Conservation (phyloP, 2,329 filamentous ascomycete species). For the Kalaharituber pfeilii region DNA sequence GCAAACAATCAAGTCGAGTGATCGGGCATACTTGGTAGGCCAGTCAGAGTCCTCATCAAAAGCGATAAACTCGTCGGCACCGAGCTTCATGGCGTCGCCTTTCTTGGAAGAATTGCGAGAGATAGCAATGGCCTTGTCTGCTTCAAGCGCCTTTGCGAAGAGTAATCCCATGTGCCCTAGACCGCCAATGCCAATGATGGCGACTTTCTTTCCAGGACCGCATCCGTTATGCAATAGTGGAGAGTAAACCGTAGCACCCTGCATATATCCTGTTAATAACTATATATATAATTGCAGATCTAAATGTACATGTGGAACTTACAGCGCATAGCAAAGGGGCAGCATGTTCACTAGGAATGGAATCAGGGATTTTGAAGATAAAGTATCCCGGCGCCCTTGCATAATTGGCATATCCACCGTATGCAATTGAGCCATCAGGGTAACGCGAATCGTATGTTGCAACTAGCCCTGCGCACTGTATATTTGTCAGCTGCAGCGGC, state of each 20-base stretch:
- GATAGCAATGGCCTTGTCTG: slow-evolving; percentile 47
- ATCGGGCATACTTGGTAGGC: slow-evolving; percentile 36
- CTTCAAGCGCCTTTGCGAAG: slow-evolving; percentile 52
- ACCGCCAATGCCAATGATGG: slow-evolving; percentile 55
- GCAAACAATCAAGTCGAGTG: slow-evolving; percentile 42
- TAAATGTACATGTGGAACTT: too few species aligned
- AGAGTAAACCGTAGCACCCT: slow-evolving; percentile 53
- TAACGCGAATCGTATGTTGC: slow-evolving; percentile 45
- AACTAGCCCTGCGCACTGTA: slow-evolving; percentile 29
- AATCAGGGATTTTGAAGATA: slow-evolving; percentile 40
- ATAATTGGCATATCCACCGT: slow-evolving; percentile 40
- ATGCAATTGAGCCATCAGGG: slow-evolving; percentile 42
- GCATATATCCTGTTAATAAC: too few species aligned
- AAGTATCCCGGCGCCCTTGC: slow-evolving; percentile 18
- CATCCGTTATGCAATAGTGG: slow-evolving; percentile 49
- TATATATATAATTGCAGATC: too few species aligned
- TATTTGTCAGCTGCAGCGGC: too few species aligned
- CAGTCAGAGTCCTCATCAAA: slow-evolving; percentile 41
- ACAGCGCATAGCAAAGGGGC: slow-evolving; percentile 24
- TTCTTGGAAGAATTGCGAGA: slow-evolving; percentile 43
- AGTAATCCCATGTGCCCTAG: slow-evolving; percentile 57
- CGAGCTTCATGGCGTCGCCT: slow-evolving; percentile 43
- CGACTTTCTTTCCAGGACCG: slow-evolving; percentile 54
- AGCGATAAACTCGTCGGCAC: slow-evolving; percentile 39
- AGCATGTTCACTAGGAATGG: slow-evolving; percentile 33